Base-by-base conservation (phyloP, 148 eudicot genomes). In the Bassia scoparia region DNA sequence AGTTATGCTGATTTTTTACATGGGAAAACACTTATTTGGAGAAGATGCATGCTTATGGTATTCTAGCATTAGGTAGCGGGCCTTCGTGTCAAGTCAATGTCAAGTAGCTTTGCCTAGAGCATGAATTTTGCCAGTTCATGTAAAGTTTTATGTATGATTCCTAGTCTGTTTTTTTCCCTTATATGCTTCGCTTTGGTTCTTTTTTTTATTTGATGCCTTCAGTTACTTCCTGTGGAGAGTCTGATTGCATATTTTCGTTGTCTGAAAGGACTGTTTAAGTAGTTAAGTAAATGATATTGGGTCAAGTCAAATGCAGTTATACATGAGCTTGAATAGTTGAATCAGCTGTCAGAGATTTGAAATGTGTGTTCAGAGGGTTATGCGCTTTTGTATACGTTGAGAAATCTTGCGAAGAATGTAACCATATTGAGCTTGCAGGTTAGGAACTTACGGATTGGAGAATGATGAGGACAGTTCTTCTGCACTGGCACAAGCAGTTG, bases 401-500 rank as follows among this genome's bases (percentile, higher is more conserved):
- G 48, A 61, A 74, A 15, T 65, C 60, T 58, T 52, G 67, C 62
- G 16, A 34, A 59, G 53, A 30, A 61, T 52, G 27, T 52, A 29
- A 65, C 21, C 48, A 65, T 70, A 17, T 35, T 67, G 35, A 35
- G 49, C 34, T 31, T 74, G 24, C 71, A 96, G 99, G 97, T 92
- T 44, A 87, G 96, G 82, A 96, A 92, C 84, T 79, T 96, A 67
- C 86, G 99, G 43, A 96, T 96, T 84, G 99, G 99, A 71, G 99
- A 65, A 96, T 92, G 97, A 87, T 92, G 96, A 88, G 85, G 83
- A 92, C 97, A 74, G 80, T 96, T 76, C 81, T 96, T 62, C 99
- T 30, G 96, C 97, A 71, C 82, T 96, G 88, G 97, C 99, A 76
- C 99, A 96, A 72, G 99, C 99, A 60, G 89, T 96, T 72, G 96